These are phyloP conservation scores for Dipteronia sinensis DNA, from an alignment of 345 rosid species.

Conservation along the genomic window DNA sequence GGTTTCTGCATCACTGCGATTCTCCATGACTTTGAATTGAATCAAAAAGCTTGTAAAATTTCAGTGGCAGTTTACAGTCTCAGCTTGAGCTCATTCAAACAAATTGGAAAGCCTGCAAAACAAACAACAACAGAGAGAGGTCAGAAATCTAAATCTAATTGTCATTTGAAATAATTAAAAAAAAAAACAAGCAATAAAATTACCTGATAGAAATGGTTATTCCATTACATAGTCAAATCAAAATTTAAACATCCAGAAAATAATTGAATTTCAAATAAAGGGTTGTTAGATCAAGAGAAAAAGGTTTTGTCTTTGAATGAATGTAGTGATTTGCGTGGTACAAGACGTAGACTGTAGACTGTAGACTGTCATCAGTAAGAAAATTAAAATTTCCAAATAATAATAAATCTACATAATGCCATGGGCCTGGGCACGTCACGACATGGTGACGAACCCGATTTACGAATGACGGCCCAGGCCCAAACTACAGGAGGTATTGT, in stretches of 20 bases:
- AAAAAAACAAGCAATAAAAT: background rate
- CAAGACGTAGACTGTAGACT: no score
- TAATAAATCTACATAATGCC: no score
- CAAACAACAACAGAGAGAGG: background rate
- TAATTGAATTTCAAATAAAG: background rate
- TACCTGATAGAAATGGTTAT: background rate
- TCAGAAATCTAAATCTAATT: background rate
- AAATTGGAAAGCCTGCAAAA: background rate
- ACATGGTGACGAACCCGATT: no score
- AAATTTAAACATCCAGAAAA: background rate
- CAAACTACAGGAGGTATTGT: no score
- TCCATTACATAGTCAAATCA: background rate
- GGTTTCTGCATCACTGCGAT: slow-evolving; percentile 29
- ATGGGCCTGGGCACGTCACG: no score
- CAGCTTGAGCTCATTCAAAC: slow-evolving; percentile 5
- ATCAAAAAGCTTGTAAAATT: slow-evolving; percentile 1
- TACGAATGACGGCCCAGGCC: no score
- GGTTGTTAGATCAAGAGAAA: slow-evolving; percentile 7
- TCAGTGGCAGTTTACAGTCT: background rate
- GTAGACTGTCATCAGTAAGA: no score
- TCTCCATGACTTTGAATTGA: slow-evolving; percentile 32
- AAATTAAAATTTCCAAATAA: no score
- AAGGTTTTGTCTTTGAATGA: background rate
- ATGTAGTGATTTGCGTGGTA: background rate
- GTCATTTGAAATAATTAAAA: background rate